Evolutionary conservation across 768 basidiomycete genomes (phyloP).

Genomic region (Suillus americanus): DNA sequence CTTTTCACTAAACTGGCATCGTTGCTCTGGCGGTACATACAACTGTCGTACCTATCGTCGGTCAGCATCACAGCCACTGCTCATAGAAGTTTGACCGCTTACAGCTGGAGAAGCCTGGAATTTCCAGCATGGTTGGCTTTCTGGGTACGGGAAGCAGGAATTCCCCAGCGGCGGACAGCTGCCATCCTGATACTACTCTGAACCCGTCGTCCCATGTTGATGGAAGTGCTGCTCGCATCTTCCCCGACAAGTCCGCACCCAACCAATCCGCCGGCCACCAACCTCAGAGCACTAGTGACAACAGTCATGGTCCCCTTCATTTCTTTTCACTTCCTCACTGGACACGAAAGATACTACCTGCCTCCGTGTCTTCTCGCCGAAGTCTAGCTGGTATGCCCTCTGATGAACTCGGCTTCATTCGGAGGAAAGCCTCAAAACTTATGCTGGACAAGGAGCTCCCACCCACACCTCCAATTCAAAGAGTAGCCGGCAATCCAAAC

Average conservation of each 20-base stretch:
- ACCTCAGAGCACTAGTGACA: constrained; percentile 29
- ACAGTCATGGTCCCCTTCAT: constrained; percentile 36
- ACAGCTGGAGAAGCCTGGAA: neutral
- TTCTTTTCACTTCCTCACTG: constrained; percentile 69
- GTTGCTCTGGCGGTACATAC: too few species aligned
- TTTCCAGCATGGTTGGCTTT: constrained; percentile 37
- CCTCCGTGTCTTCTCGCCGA: constrained; percentile 31
- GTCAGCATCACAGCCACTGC: constrained; percentile 6
- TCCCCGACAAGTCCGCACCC: constrained; percentile 47
- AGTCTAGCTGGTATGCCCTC: constrained; percentile 22
- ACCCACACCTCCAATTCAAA: constrained; percentile 39
- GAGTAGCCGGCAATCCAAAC: neutral
- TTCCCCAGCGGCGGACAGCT: constrained; percentile 28
- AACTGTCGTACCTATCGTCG: too few species aligned
- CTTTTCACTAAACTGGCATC: constrained; percentile 5
- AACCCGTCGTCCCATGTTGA: constrained; percentile 37
- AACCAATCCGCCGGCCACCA: constrained; percentile 45
- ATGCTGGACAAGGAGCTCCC: constrained; percentile 49
- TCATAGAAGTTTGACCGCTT: neutral
- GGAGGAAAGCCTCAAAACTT: constrained; percentile 15
- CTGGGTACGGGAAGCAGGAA: constrained; percentile 37
- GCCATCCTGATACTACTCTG: constrained; percentile 23
- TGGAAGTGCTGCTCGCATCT: constrained; percentile 30
- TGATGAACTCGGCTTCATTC: constrained; percentile 26
- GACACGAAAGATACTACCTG: constrained; percentile 49